Evolutionary conservation across 768 basidiomycete species (phyloP), one percentile per base, ranked within the genome.

Genomic region (Boletus insuetus): DNA sequence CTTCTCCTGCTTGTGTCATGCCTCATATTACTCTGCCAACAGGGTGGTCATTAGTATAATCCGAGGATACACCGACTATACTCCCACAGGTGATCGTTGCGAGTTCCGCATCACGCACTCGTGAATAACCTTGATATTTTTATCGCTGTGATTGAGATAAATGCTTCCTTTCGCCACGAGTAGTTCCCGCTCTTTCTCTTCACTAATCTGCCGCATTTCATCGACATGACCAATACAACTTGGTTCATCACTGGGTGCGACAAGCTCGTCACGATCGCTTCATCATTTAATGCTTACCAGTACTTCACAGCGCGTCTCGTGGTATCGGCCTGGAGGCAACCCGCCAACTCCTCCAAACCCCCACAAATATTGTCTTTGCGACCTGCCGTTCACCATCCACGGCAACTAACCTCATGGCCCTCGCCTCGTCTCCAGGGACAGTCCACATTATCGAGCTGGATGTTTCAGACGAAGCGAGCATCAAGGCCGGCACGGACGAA

Each of bases 381-480:
- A 56, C 60, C 6, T 71, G 68, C 49, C 50, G 60, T 34, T 51
- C 58, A 11, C 66, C 68, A 12, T 43, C 56, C 4, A 58, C 57
- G 41, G 61, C 69, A 11, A 41, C 46, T 0, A 44, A 39, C 13
- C 63, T 71, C 29, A 43, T 56, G 8, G 54, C 55, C 49, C 54
- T 13, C 26, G 26, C 26, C 26, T 29, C 26, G 26, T 29, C 26
- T 29, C 26, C 26, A 29, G 74, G 70, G 11, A 63, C 49, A 4
- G 60, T 77, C 4, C 68, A 76, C 51, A 54, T 76, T 42, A 50
- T 74, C 12, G 42, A 58, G 32, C 61, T 76, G n/a, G 73, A 76
- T 49, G 65, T 69, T 29, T 53, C 53, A 9, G 58, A 69, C 46
- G 49, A 61, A 40, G 57, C 47, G 13, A 64, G 67, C 37, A 71